phyloP scores from a whole-genome alignment of 306 rosid genomes.

The Gleditsia sinensis region DNA sequence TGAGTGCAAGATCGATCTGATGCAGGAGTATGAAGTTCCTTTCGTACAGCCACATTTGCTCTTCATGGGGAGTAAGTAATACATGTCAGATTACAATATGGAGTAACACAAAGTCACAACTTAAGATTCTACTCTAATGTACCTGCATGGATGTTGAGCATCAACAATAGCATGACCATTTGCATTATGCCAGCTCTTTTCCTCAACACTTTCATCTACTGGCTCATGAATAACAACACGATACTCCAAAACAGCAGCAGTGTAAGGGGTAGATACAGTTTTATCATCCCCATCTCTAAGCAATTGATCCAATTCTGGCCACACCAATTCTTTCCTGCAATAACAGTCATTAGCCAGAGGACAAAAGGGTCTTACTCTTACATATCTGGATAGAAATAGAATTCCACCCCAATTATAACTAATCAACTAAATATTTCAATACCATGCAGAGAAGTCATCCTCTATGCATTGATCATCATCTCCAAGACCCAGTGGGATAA shows the following conservation, averaged over 20 bases:
- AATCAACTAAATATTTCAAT: slow-evolving; percentile 36
- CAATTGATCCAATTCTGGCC: slow-evolving; percentile 92
- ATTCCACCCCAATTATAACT: not conserved
- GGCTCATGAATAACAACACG: slow-evolving; percentile 71
- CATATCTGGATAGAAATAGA: slow-evolving; percentile 12
- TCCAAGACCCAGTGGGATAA: slow-evolving; percentile 85
- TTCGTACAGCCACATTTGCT: slow-evolving; percentile 87
- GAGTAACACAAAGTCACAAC: not conserved
- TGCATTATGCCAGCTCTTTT: slow-evolving; percentile 70
- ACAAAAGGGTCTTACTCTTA: not conserved
- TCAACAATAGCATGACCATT: slow-evolving; percentile 86
- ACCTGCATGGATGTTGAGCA: slow-evolving; percentile 99
- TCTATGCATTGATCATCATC: slow-evolving; percentile 99
- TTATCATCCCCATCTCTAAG: slow-evolving; percentile 82
- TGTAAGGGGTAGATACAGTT: slow-evolving; percentile 85
- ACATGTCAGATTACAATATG: slow-evolving; percentile 39
- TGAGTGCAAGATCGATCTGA: slow-evolving; percentile 98
- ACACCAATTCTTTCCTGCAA: slow-evolving; percentile 82
- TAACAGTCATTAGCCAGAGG: slow-evolving; percentile 25
- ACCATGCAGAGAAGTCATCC: slow-evolving; percentile 99
- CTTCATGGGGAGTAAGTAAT: slow-evolving; percentile 56
- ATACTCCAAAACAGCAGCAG: slow-evolving; percentile 88
- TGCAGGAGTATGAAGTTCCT: slow-evolving; percentile 80
- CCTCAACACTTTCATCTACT: slow-evolving; percentile 53
- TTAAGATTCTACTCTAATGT: slow-evolving; percentile 1